Base-by-base conservation (phyloP, 352 stramenopile species). In the Globisporangium apiculatum region DNA sequence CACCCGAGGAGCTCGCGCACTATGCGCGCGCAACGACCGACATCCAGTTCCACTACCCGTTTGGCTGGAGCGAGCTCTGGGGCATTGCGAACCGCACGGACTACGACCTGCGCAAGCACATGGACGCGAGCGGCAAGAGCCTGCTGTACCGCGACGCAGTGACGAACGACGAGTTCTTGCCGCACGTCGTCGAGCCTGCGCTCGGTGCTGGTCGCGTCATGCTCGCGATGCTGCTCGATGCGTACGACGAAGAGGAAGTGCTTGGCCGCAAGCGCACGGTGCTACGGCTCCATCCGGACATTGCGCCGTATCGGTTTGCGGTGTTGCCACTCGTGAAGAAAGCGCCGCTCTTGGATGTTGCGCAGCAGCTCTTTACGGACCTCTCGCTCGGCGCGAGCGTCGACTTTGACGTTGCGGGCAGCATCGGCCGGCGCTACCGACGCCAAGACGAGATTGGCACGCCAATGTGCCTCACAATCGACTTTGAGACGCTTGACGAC, bases 21-120 rank as follows among this genome's bases (percentile, higher is more conserved):
- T 99, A 99, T 64, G 95, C 97, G 15, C 76, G 81, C 12, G 94
- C 94, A 37, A 98, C 95, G 69, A 98, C 93, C 0, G 97, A 99
- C 74, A 97, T 99, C 61, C 96, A 97, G 48, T 99, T 98, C 68
- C 87, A 89, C 53, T 99, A 98, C 64, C 96, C 96, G 0, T 99
- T 99, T 69, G 97, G 97, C 17, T 95, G 89, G 79, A 94, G 93
- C 62, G 97, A 99, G 66, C 66, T 99, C 8, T 98, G 95, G 95
- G 96, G 97, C 45, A 87, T 99, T 73, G 94, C 96, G 6, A 97
- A 98, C 54, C 86, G 96, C 52, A 97, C 94, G 36, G 83, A 97
- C 68, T 99, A 97, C 66, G 97, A 99, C 66, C 83, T 99, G 61
- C 91, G 80, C 36, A 96, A 97, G 72, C 97, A 99, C 77, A 86